Evolutionary conservation across 2,329 filamentous ascomycete genomes (phyloP).

Genomic region (Stemphylium beticola): DNA sequence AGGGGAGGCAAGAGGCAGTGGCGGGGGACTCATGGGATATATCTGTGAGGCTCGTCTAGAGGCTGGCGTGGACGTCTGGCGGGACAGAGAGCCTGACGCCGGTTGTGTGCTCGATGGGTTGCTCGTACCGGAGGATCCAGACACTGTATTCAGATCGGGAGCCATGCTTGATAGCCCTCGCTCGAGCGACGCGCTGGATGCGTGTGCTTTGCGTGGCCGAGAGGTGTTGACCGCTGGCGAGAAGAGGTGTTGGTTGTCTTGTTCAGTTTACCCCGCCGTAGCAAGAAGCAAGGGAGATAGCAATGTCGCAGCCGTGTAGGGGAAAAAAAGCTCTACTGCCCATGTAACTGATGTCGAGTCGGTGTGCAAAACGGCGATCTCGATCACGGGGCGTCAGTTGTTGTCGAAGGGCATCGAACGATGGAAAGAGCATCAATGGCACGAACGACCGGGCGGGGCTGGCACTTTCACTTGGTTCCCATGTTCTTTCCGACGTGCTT

Average conservation of each 20-base stretch:
- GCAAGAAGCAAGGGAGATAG: not conserved
- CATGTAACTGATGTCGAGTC: conserved; percentile 1
- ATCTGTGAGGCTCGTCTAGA: conserved; percentile 50
- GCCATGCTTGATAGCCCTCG: conserved; percentile 48
- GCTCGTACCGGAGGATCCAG: conserved; percentile 44
- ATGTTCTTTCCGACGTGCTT: conserved; percentile 12
- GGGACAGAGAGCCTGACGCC: conserved; percentile 36
- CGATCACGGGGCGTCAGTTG: conserved; percentile 6
- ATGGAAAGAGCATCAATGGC: conserved; percentile 17
- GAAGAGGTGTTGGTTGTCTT: not conserved
- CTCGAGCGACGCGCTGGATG: conserved; percentile 14
- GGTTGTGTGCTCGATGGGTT: conserved; percentile 24
- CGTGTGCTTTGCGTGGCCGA: conserved; percentile 1
- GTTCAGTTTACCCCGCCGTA: conserved; percentile 13
- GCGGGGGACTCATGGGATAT: conserved; percentile 55
- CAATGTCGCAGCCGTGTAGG: conserved; percentile 1
- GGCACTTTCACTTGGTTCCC: conserved; percentile 19
- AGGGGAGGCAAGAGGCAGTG: conserved; percentile 50
- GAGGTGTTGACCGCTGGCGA: not conserved
- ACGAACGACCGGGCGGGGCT: conserved; percentile 21
- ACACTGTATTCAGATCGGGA: conserved; percentile 56
- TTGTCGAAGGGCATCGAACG: conserved; percentile 8
- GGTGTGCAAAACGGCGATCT: conserved; percentile 13
- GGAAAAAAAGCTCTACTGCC: not conserved
- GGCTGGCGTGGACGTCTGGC: conserved; percentile 31